These are phyloP conservation scores for Arthrobotrys iridis DNA, from an alignment of 2,329 filamentous ascomycete species.

Conservation along the genomic window DNA sequence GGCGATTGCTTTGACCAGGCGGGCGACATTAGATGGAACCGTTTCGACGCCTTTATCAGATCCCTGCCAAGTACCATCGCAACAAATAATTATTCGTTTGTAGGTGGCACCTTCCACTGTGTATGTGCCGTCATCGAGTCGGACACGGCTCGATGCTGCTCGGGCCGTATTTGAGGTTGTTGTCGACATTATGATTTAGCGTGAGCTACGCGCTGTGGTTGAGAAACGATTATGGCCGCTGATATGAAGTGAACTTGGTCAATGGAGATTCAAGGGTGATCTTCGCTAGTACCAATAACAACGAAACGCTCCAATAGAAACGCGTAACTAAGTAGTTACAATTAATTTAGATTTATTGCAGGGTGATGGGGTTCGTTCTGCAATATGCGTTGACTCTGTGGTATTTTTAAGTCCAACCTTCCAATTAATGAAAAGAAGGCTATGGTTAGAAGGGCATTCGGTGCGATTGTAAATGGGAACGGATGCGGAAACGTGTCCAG, in stretches of 20 bases:
- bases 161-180: slow-evolving; percentile 10
- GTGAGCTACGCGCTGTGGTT: background rate
- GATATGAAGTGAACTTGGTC: too few relatives aligned
- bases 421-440: background rate
- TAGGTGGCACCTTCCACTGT: slow-evolving; percentile 19
- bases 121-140: slow-evolving; percentile 22
- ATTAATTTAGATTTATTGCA: slow-evolving; percentile 4
- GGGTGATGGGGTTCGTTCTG: too few relatives aligned
- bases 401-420: background rate
- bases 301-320: too few relatives aligned
- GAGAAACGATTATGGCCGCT: background rate
- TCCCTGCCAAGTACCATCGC: slow-evolving; percentile 52
- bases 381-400: background rate
- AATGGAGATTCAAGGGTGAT: too few relatives aligned
- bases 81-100: slow-evolving; percentile 49
- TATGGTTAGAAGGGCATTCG: background rate
- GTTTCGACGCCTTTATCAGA: slow-evolving; percentile 45
- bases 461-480: background rate
- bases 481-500: background rate
- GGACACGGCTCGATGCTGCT: slow-evolving; percentile 33
- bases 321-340: too few relatives aligned
- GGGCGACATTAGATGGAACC: slow-evolving; percentile 42
- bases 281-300: too few relatives aligned
- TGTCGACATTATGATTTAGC: slow-evolving; percentile 28
- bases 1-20: slow-evolving; percentile 47